Evolutionary conservation across 2,329 filamentous ascomycete species (phyloP), one percentile per base, ranked within the genome.

Genomic region (Hyphodiscus sp.): DNA sequence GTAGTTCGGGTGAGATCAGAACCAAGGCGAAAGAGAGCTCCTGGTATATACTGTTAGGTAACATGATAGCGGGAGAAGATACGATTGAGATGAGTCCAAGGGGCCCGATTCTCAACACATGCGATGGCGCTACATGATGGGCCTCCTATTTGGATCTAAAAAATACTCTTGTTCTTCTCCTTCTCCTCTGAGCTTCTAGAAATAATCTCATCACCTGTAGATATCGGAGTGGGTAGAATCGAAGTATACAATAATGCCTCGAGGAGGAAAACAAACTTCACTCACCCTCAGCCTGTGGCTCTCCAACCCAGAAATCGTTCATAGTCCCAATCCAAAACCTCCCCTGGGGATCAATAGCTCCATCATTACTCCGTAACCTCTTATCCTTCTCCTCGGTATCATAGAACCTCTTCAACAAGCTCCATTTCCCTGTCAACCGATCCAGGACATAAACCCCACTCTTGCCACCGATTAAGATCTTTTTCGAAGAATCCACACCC

Each of bases 311-410:
- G 52, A 89, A 86, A 65, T 95, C 89, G 58, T 89, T 94, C 88
- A 96, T 95, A 58, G 81, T 81, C 8, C 90, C 89, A 6, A 91
- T 76, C 87, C 89, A 95, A 72, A 92, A 94, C 33, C 89, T 77
- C 30, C 91, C 91, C 58, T 84, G 78, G 23, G 83, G 84, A 66
- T 96, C 91, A 49, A 89, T 83, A 5, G 83, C 86, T 46, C 91
- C 91, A 66, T 96, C 91, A 67, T 96, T 96, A 69, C 86, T 78
- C 53, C 82, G 74, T 68, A 88, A 75, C 20, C 83, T 72, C 54
- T 62, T 61, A 53, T 68, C 64, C 20, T 58, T 63, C 49, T 63
- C 60, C 20, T 59, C 58, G 1, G 46, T 58, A 47, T 73, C 69
- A 58, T 68, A 63, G 63, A 81, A 82, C 55, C 69, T 73, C 57